Conservation (phyloP, 768 basidiomycete species). For the Rhodosporidiobolus odoratus region DNA sequence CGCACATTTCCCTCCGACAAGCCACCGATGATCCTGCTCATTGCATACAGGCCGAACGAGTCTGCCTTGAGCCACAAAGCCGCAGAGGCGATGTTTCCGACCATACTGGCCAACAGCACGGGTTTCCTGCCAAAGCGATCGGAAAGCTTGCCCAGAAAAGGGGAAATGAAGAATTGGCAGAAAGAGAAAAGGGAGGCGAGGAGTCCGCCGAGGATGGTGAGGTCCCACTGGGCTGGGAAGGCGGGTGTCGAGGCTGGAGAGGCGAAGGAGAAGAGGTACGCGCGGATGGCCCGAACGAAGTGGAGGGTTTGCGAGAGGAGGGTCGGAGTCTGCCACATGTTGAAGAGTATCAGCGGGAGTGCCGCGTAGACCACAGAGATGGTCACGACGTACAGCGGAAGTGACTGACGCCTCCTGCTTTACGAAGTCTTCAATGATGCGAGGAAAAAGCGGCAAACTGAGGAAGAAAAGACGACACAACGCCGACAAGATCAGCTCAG, state of each 20-base stretch:
- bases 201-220: conserved; percentile 87
- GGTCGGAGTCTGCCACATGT: conserved; percentile 48
- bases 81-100: conserved; percentile 79
- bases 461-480: conserved; percentile 73
- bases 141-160: conserved; percentile 72
- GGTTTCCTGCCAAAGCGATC: conserved; percentile 85
- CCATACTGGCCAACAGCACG: conserved; percentile 77
- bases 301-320: conserved; percentile 66
- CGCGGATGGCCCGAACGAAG: conserved; percentile 61
- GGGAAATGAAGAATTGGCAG: conserved; percentile 77
- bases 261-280: conserved; percentile 59
- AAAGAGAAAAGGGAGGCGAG: conserved; percentile 93
- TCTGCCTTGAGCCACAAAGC: conserved; percentile 57
- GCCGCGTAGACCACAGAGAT: neutral
- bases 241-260: conserved; percentile 51
- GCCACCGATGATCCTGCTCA: conserved; percentile 85
- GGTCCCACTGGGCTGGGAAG: conserved; percentile 59
- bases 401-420: conserved; percentile 2
- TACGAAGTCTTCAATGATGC: conserved; percentile 66
- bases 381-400: conserved; percentile 5
- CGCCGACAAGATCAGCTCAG: conserved; percentile 11
- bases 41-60: conserved; percentile 33
- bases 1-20: conserved; percentile 84
- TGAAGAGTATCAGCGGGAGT: neutral
- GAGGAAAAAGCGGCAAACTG: conserved; percentile 93